Evolutionary conservation across 148 eudicot species (phyloP).

Genomic region (Talinum fruticosum): DNA sequence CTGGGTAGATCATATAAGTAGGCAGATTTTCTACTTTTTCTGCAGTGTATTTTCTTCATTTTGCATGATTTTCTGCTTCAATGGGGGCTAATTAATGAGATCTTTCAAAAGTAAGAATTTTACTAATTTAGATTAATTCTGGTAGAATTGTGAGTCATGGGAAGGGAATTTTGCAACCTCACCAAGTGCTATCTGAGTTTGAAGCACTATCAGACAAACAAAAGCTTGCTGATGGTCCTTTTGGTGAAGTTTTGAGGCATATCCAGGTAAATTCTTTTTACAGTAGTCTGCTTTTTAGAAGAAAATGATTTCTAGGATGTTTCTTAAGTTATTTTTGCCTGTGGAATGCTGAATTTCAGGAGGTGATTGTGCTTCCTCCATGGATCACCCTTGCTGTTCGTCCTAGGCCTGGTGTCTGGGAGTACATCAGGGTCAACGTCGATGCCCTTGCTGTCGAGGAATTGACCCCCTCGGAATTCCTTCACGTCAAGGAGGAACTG

Average conservation of each 20-base stretch:
- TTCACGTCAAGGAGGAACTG: conserved; percentile 82
- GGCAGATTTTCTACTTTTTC: neutral
- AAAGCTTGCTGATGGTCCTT: conserved; percentile 64
- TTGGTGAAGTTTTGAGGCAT: conserved; percentile 72
- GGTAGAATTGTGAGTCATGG: conserved; percentile 74
- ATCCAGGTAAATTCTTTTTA: too few species aligned
- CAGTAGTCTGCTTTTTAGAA: too few species aligned
- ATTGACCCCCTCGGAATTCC: conserved; percentile 65
- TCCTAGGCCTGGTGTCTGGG: conserved; percentile 94
- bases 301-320: too few species aligned
- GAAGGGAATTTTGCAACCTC: conserved; percentile 82
- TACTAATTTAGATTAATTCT: neutral
- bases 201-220: conserved; percentile 54
- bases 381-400: conserved; percentile 92
- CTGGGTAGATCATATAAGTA: neutral
- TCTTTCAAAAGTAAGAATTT: neutral
- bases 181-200: conserved; percentile 69
- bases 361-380: conserved; percentile 81
- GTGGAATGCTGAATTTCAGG: too few species aligned
- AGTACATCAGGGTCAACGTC: conserved; percentile 67
- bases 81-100: neutral
- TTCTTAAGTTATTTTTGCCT: too few species aligned
- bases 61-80: neutral
- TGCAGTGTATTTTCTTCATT: neutral
- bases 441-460: conserved; percentile 62